A percentile compares a stretch with the other conserved stretches of the same genome.
These are phyloP conservation scores for Blastobotrys arbuscula DNA, from an alignment of 1,139 yeast species.

Conservation along the genomic window DNA sequence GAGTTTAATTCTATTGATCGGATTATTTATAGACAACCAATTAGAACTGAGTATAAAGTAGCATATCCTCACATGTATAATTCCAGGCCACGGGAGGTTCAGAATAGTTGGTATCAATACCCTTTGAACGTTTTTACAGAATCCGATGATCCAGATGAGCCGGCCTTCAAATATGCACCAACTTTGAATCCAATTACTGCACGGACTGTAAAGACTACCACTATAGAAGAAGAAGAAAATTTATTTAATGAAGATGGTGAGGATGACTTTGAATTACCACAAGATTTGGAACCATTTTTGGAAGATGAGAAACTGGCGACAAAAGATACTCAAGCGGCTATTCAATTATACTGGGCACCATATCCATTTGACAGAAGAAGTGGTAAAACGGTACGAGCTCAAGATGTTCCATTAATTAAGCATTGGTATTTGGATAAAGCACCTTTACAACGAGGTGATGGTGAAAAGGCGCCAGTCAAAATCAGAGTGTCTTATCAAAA, in stretches of 20 bases:
- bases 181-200: conserved; percentile 53
- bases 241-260: conserved; percentile 36
- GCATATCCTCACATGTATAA: conserved; percentile 85
- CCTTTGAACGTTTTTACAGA: conserved; percentile 49
- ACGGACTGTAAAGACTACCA: conserved; percentile 24
- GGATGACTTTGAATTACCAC: conserved; percentile 36
- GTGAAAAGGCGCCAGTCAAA: conserved; percentile 54
- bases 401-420: conserved; percentile 82
- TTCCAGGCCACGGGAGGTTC: conserved; percentile 64
- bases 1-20: conserved; percentile 89
- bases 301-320: conserved; percentile 41
- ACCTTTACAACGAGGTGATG: conserved; percentile 37
- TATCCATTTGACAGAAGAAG: conserved; percentile 74
- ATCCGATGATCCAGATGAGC: conserved; percentile 46
- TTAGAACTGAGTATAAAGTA: conserved; percentile 76
- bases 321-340: conserved; percentile 46
- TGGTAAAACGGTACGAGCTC: conserved; percentile 72
- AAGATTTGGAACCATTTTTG: conserved; percentile 45
- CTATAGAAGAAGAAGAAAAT: conserved; percentile 22
- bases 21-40: conserved; percentile 69
- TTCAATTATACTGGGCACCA: conserved; percentile 73
- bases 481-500: conserved; percentile 85
- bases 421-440: conserved; percentile 72
- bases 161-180: conserved; percentile 53
- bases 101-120: conserved; percentile 54